Base-by-base conservation (phyloP, 768 basidiomycete genomes). In the Russula brevipes region DNA sequence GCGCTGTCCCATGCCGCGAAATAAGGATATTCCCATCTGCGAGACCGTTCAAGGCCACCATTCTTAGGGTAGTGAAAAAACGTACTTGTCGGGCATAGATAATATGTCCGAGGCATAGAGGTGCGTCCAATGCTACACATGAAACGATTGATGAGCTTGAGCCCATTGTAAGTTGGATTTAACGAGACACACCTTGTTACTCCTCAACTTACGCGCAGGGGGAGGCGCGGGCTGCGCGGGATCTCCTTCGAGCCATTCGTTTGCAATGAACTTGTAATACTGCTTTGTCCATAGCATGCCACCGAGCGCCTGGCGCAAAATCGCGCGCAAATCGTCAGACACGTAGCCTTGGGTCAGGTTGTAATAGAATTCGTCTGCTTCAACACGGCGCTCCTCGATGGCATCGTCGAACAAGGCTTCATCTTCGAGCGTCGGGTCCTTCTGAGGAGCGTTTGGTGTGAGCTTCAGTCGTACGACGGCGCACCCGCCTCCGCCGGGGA, bases 251-350 rank as follows among this genome's bases (percentile, higher is more conserved):
- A 96, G 81, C 97, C 97, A 99, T 64, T 96, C 90, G 71, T 90
- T 89, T 74, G 98, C 95, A 63, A 98, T 86, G 75, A 98, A 98
- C 72, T 90, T 82, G 77, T 98, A 99, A 74, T 86, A 92, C 71
- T 98, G 97, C 77, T 98, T 99, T 51, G 91, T 94, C 96, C 97
- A 98, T 57, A 99, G 77, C 97, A 99, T 98, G 11, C 97, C 97
- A 24, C 86, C 86, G 54, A 99, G 76, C 24, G 95, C 97, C 76
- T 98, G 97, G 65, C 97, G 81, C 92, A 92, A 97, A 68, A 99
- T 89, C 74, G 96, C 95, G 73, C 86, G 87, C 69, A 98, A 77
- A 76, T 99, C 97, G 62, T 97, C 93, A 70, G 84, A 91, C 71
- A 96, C 87, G 14, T 90, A 85, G 4, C 93, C 93, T 67, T 86